A percentile compares a stretch with the other conserved stretches of the same genome.
Conservation (phyloP, 1,284 basidiomycete species). For the Malassezia restricta region DNA sequence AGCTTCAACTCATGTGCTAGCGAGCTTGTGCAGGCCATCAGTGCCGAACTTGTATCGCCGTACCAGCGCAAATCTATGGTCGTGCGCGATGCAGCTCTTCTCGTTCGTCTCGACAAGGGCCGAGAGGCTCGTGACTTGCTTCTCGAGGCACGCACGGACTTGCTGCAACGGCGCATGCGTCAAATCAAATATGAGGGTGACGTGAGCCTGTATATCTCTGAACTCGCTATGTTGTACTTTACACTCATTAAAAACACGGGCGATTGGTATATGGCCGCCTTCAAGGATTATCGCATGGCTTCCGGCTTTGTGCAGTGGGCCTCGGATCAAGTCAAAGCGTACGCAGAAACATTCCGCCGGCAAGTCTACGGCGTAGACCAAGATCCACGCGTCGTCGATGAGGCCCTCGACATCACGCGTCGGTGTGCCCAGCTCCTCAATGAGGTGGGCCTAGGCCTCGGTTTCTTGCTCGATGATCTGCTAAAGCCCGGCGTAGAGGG, state of each 20-base stretch:
- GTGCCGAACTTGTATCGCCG: constrained; percentile 61
- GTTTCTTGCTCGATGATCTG: constrained; percentile 20
- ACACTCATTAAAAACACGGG: constrained; percentile 85
- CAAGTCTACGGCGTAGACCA: constrained; percentile 62
- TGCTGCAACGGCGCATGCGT: constrained; percentile 64
- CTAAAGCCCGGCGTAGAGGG: not conserved
- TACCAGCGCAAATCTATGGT: constrained; percentile 67
- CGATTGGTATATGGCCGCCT: constrained; percentile 93
- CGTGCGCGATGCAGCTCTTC: constrained; percentile 59
- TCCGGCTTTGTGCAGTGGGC: constrained; percentile 87
- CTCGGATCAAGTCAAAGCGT: constrained; percentile 68
- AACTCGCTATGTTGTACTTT: constrained; percentile 70
- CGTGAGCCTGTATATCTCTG: constrained; percentile 61
- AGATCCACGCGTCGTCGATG: constrained; percentile 22
- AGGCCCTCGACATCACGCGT: constrained; percentile 23
- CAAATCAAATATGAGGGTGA: constrained; percentile 85
- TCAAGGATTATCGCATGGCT: constrained; percentile 84
- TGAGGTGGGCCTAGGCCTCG: constrained; percentile 29
- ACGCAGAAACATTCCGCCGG: constrained; percentile 70
- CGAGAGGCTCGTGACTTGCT: constrained; percentile 72
- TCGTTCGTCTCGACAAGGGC: constrained; percentile 64
- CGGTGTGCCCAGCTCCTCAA: constrained; percentile 27
- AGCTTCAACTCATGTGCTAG: constrained; percentile 17
- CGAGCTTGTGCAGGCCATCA: constrained; percentile 58
- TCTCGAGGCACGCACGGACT: constrained; percentile 62